Evolutionary conservation across 805 yeast species (phyloP).

Genomic region (Zygoascus bituminiphila): DNA sequence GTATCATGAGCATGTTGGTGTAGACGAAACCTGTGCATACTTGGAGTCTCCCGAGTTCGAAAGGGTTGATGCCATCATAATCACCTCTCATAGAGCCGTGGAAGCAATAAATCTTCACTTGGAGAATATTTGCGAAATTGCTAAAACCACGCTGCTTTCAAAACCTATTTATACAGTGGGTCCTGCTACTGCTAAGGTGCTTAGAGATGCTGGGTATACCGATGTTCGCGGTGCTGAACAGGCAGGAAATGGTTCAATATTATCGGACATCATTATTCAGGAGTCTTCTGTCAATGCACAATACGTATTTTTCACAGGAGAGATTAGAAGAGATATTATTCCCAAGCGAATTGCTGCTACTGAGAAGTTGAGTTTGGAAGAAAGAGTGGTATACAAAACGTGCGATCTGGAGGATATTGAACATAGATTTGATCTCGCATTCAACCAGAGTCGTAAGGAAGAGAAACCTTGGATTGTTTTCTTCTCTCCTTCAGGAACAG

Average conservation of each 20-base stretch:
- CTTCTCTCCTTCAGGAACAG: constrained; percentile 88
- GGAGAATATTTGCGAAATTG: constrained; percentile 6
- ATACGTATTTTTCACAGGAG: constrained; percentile 73
- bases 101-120: constrained; percentile 40
- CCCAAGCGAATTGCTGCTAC: constrained; percentile 46
- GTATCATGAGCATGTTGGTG: constrained; percentile 50
- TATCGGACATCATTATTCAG: constrained; percentile 54
- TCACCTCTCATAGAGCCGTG: constrained; percentile 89
- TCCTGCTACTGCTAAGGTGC: constrained; percentile 66
- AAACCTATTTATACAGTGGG: constrained; percentile 77
- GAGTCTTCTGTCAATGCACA: constrained; percentile 12
- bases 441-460: constrained; percentile 6
- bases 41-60: constrained; percentile 39
- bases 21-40: constrained; percentile 36
- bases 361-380: constrained; percentile 41
- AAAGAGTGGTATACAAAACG: constrained; percentile 65
- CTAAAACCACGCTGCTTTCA: constrained; percentile 15
- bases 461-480: constrained; percentile 62
- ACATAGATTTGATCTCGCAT: constrained; percentile 20
- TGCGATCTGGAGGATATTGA: constrained; percentile 40
- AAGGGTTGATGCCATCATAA: constrained; percentile 45
- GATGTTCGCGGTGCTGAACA: constrained; percentile 62
- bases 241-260: constrained; percentile 73
- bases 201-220: constrained; percentile 53
- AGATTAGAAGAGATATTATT: constrained; percentile 69